Conservation (phyloP, 495 filamentous ascomycete genomes). For the Xylaria curta region DNA sequence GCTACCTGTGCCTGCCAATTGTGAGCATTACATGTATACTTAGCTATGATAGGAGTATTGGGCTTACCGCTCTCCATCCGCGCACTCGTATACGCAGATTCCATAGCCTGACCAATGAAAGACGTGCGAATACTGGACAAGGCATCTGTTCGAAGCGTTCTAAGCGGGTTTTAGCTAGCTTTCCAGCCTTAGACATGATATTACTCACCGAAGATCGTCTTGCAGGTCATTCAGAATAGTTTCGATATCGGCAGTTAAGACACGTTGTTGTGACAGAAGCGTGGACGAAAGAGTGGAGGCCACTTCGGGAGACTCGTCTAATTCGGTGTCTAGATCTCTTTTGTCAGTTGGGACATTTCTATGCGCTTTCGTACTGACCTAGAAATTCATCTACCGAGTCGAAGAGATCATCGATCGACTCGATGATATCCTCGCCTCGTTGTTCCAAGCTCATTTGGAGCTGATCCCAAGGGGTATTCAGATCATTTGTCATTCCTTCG, state of each 20-base stretch:
- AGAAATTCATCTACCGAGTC: constrained; percentile 24
- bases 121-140: constrained; percentile 44
- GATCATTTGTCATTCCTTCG: constrained; percentile 38
- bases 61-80: constrained; percentile 32
- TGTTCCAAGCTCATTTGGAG: constrained; percentile 18
- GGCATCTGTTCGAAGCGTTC: constrained; percentile 37
- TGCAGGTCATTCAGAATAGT: constrained; percentile 20
- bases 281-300: constrained; percentile 19
- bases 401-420: constrained; percentile 28
- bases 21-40: constrained; percentile 13
- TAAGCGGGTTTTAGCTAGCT: constrained; percentile 7
- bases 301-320: constrained; percentile 24
- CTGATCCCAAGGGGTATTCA: constrained; percentile 37
- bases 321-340: constrained; percentile 8
- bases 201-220: constrained; percentile 17
- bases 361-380: constrained; percentile 18
- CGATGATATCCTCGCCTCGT: not conserved
- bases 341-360: not conserved
- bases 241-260: constrained; percentile 27
- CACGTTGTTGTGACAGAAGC: constrained; percentile 25
- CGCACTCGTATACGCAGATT: constrained; percentile 34
- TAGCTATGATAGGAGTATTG: constrained; percentile 1
- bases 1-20: constrained; percentile 39
- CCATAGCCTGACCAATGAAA: constrained; percentile 45
- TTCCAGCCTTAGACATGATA: no score